Base-by-base conservation (phyloP, 2,329 filamentous ascomycete genomes). In the Cephalotrichum gorgonifer region DNA sequence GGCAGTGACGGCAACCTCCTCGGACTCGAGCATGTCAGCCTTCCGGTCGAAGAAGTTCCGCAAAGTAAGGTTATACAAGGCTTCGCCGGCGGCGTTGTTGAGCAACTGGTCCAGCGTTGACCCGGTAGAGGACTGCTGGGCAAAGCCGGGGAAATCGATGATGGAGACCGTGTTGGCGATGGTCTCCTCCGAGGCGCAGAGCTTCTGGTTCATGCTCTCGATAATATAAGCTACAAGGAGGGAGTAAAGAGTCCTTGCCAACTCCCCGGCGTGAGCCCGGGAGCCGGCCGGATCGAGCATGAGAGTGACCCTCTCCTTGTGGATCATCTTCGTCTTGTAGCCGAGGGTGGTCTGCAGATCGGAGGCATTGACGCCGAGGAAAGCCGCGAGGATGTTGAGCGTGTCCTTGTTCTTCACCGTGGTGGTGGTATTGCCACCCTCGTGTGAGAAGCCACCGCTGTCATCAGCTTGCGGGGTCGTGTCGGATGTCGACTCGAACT, bases 1-100 rank as follows among this genome's bases (percentile, higher is more conserved):
- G 1, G 90, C 84, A 2, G 90, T 79, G 3, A 98, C 88, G 28
- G 76, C 81, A 31, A 98, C 88, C 62, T 98, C 93, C 64, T 98
- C 93, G 2, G 85, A 89, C 61, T 98, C 93, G 22, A 98, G 75
- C 68, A 95, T 80, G 54, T 97, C 91, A 1, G 90, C 89, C 65
- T 93, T 94, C 56, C 85, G 83, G 60, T 96, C 90, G 64, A 97
- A 98, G 69, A 98, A 97, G 64, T 86, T 94, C 62, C 95, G 90
- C 23, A 97, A 74, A 30, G 89, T 90, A 58, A 95, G 83, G 62
- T 96, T 93, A 71, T 96, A 96, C 11, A 97, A 74, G 1, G 85
- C 85, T 66, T 98, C 93, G 2, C 85, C 88, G 1, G 93, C 93
- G 4, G 91, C 88, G 62, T 98, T 98, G 72, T 86, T 95, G 15